Evolutionary conservation across 2,329 filamentous ascomycete species (phyloP).

Genomic region (Diaporthe ilicicola): DNA sequence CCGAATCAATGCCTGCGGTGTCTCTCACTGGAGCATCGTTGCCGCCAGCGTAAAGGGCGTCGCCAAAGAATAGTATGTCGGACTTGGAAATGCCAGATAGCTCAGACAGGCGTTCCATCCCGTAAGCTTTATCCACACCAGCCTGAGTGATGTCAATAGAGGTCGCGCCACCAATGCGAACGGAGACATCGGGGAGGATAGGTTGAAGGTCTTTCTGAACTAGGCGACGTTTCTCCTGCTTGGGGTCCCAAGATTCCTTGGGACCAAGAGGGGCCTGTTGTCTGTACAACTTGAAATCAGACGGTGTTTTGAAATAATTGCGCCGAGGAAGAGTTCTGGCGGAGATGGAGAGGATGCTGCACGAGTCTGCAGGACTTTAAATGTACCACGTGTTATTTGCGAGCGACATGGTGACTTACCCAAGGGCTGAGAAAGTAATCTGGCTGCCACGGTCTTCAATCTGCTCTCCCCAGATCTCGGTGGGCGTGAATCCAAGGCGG

Average conservation of each 20-base stretch:
- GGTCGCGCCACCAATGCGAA: slow-evolving; percentile 51
- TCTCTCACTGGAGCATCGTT: slow-evolving; percentile 42
- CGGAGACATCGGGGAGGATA: slow-evolving; percentile 47
- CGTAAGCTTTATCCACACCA: slow-evolving; percentile 49
- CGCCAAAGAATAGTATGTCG: slow-evolving; percentile 51
- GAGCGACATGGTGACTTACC: neutral
- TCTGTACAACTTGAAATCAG: slow-evolving; percentile 27
- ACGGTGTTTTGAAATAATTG: neutral
- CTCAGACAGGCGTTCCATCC: slow-evolving; percentile 39
- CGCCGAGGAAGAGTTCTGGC: neutral
- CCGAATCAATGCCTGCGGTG: slow-evolving; percentile 31
- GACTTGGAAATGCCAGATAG: slow-evolving; percentile 45
- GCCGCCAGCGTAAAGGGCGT: slow-evolving; percentile 50
- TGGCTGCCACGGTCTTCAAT: slow-evolving; percentile 52
- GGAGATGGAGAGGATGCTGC: neutral
- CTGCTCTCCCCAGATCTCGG: slow-evolving; percentile 48
- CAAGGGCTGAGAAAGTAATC: slow-evolving; percentile 52
- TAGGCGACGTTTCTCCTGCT: slow-evolving; percentile 49
- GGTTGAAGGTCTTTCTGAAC: slow-evolving; percentile 47
- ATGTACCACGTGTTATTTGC: neutral
- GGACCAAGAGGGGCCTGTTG: slow-evolving; percentile 47
- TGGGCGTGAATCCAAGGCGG: slow-evolving; percentile 47
- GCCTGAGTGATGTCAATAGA: slow-evolving; percentile 50
- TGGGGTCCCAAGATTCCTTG: slow-evolving; percentile 49
- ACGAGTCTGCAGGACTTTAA: neutral